Evolutionary conservation across 169 alveolate species (phyloP), one percentile per base, ranked within the genome.

Genomic region (Plasmodium blacklocki): DNA sequence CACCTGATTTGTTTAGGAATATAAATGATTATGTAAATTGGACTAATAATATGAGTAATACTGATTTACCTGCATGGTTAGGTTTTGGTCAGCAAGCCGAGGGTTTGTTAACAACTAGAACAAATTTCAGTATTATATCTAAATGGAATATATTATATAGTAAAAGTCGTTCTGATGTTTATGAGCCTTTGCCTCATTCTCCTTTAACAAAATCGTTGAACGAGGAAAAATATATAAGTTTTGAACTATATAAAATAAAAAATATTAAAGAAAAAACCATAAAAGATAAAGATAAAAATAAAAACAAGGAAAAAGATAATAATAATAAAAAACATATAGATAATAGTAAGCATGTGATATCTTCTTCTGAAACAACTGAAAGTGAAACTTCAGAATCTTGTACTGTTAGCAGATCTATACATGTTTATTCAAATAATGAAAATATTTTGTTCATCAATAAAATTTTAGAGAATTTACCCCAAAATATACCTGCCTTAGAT

Each of bases 381-480:
- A n/a, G 62, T 56, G 68, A 64, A 74, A 15, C 14, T 5, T 73
- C 72, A 39, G 86, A 73, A 73, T 73, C 71, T 39, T 39, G 47
- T 39, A 58, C 11, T 47, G 54, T 60, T 56, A 73, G 73, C 15
- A 73, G 11, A 62, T 60, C 66, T 14, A 73, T 63, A 5, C 70
- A 73, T 19, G 23, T n/a, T 23, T 88, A n/a, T 93, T 96, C 26
- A 56, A 94, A 78, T 93, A 90, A 59, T 94, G 95, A 88, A 93
- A 95, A 14, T 93, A 87, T 50, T 66, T 80, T 74, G 15, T 50
- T 86, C 45, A 73, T 86, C 62, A 52, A 86, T 54, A 3, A 72
- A 32, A 95, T 95, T 66, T 64, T 95, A 26, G 74, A 88, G 19
- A 67, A 95, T 52, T 91, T 97, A 21, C 99, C 98, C 3, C 56